These are phyloP conservation scores for Aspergillus tamarii DNA, from an alignment of 2,329 filamentous ascomycete species.

Conservation along the genomic window DNA sequence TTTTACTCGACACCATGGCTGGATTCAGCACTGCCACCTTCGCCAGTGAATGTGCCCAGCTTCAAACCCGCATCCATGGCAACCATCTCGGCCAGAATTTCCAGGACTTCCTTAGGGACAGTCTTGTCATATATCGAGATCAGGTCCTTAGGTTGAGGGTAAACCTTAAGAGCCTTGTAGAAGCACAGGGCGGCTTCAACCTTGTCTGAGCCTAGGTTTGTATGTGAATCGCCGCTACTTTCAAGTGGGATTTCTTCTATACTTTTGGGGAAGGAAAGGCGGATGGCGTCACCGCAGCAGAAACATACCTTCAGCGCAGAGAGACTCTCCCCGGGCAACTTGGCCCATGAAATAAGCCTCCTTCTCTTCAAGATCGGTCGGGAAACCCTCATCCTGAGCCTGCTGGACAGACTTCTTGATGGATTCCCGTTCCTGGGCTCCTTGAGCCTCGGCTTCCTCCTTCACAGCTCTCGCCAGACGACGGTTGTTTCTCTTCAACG, in stretches of 20 bases:
- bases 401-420: conserved; percentile 77
- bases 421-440: conserved; percentile 58
- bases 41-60: conserved; percentile 54
- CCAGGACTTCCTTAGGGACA: conserved; percentile 93
- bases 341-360: conserved; percentile 97
- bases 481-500: conserved; percentile 56
- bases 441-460: conserved; percentile 52
- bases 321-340: conserved; percentile 82
- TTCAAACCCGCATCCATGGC: conserved; percentile 79
- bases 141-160: conserved; percentile 88
- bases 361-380: conserved; percentile 84
- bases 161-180: conserved; percentile 98
- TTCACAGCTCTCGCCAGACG: conserved; percentile 51
- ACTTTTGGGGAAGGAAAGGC: conserved; percentile 1
- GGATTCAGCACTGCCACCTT: conserved; percentile 33
- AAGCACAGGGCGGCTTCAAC: conserved; percentile 91
- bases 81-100: conserved; percentile 97
- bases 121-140: conserved; percentile 99
- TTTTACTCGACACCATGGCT: conserved; percentile 43
- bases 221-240: conserved; percentile 17
- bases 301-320: conserved; percentile 77
- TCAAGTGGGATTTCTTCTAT: neutral
- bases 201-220: conserved; percentile 41
- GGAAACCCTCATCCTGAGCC: conserved; percentile 90
- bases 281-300: conserved; percentile 7